phyloP scores from a whole-genome alignment of 2,329 filamentous ascomycete species.

The Rutstroemia sp. region DNA sequence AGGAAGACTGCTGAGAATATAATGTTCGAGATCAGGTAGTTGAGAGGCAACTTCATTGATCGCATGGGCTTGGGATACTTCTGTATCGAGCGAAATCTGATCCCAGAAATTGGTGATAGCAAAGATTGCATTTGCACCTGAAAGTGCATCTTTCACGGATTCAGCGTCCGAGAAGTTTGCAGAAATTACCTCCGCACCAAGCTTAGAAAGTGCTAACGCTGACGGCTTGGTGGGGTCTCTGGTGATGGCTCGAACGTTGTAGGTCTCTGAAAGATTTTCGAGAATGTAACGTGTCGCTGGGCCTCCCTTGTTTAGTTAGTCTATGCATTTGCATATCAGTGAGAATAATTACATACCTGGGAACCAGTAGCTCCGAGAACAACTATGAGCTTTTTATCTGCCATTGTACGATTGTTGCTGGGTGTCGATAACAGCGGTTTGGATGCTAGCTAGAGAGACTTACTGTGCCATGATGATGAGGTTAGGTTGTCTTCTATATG shows the following conservation, averaged over 20 bases:
- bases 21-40: background rate
- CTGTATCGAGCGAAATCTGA: background rate
- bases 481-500: too few relatives aligned
- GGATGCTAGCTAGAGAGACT: background rate
- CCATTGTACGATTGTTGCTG: background rate
- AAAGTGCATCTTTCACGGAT: background rate
- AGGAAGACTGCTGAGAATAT: background rate
- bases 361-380: background rate
- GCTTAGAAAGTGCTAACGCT: background rate
- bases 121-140: background rate
- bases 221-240: background rate
- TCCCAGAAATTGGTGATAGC: conserved; percentile 5
- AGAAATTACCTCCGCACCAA: background rate
- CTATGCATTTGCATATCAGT: background rate
- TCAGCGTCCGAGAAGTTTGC: background rate
- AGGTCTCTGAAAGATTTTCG: background rate
- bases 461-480: background rate
- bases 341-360: background rate
- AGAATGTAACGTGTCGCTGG: conserved; percentile 2
- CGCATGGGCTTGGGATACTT: background rate
- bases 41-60: background rate
- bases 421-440: background rate
- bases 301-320: background rate
- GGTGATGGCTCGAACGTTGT: background rate
- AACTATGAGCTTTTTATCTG: background rate